Conservation (phyloP, 2,329 filamentous ascomycete species). For the Pseudogymnoascus pannorum region DNA sequence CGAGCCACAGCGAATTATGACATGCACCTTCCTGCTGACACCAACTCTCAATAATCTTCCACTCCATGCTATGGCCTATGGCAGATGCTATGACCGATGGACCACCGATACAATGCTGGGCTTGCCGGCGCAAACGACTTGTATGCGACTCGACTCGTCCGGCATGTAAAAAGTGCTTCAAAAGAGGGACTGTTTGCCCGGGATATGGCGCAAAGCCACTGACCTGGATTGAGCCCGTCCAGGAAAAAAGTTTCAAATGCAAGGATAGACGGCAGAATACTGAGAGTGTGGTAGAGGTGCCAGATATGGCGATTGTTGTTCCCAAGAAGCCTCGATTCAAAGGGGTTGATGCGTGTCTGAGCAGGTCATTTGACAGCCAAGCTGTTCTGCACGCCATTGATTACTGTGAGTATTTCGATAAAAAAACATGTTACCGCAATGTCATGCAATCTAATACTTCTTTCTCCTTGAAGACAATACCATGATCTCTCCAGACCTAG, state of each 20-base stretch:
- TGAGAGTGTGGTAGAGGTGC: neutral
- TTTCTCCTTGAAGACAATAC: neutral
- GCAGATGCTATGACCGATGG: neutral
- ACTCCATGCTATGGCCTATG: neutral
- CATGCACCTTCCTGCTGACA: neutral
- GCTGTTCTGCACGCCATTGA: neutral
- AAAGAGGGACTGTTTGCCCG: neutral
- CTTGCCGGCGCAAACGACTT: neutral
- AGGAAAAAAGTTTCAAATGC: neutral
- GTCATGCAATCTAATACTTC: neutral
- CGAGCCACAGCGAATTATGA: neutral
- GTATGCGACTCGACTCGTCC: neutral
- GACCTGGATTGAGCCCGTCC: neutral
- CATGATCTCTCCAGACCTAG: conserved; percentile 1
- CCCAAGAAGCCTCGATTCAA: neutral
- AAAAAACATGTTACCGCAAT: neutral
- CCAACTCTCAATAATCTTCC: neutral
- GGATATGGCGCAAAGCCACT: neutral
- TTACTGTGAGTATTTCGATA: neutral
- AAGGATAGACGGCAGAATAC: too few relatives aligned
- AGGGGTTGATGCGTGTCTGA: neutral
- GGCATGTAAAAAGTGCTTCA: neutral
- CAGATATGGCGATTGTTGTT: neutral
- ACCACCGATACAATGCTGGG: neutral
- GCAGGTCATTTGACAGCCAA: neutral